Conservation (phyloP, 106 monocot genomes). For the Dendrobium huoshanense region DNA sequence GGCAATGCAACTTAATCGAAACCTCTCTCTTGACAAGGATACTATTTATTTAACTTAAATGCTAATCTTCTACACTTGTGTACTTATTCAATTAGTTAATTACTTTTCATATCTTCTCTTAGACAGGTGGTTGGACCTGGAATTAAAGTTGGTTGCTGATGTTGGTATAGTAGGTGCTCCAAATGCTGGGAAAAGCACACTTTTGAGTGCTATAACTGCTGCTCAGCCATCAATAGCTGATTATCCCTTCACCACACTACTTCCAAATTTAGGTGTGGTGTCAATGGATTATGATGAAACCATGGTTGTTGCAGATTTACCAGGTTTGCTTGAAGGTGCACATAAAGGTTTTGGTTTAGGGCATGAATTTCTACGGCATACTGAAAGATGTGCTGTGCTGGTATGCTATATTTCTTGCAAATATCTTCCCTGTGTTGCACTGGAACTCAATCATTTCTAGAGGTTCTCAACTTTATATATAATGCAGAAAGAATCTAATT, state of each 20-base stretch:
- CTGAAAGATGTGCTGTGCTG: constrained; percentile 93
- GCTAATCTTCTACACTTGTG: background rate
- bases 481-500: background rate
- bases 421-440: constrained; percentile 2
- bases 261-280: constrained; percentile 95
- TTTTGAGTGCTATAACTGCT: constrained; percentile 83
- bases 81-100: background rate
- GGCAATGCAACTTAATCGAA: background rate
- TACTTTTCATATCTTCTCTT: background rate
- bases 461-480: background rate
- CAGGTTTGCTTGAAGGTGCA: constrained; percentile 98
- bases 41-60: background rate
- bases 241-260: constrained; percentile 95
- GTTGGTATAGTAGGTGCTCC: constrained; percentile 98
- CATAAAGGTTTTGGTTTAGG: constrained; percentile 92
- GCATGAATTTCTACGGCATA: constrained; percentile 93
- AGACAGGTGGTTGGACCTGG: constrained; percentile 92
- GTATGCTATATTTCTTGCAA: constrained; percentile 26
- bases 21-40: background rate
- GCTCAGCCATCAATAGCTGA: constrained; percentile 93
- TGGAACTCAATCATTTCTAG: background rate
- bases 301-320: constrained; percentile 97
- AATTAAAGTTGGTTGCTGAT: constrained; percentile 96
- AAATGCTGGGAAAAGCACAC: constrained; percentile 98
- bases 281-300: constrained; percentile 83